phyloP scores from a whole-genome alignment of 2,329 filamentous ascomycete genomes.

The Camptophora hylomeconis region DNA sequence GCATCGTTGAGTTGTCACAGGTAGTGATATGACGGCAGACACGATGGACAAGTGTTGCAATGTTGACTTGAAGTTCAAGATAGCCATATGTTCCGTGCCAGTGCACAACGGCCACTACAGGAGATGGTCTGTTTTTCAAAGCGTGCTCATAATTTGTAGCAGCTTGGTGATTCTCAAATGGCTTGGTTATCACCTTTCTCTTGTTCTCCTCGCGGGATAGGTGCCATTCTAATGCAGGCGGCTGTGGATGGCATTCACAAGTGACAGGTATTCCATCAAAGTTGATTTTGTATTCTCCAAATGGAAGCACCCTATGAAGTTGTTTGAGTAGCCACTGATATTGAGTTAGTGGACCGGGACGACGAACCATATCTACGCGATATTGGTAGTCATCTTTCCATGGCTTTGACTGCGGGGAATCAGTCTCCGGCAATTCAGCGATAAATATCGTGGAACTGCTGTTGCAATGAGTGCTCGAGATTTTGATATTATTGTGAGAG shows the following conservation, averaged over 20 bases:
- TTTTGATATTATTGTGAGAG: slow-evolving; percentile 5
- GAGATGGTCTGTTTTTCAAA: slow-evolving; percentile 34
- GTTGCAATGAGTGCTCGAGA: slow-evolving; percentile 1
- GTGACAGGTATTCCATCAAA: background rate
- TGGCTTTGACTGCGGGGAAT: no score
- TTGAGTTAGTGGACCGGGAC: slow-evolving; percentile 6
- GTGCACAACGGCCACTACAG: slow-evolving; percentile 26
- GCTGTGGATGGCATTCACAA: slow-evolving; percentile 7
- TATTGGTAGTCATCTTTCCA: no score
- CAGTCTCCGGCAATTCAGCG: slow-evolving; percentile 1
- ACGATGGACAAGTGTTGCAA: slow-evolving; percentile 31
- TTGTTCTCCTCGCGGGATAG: slow-evolving; percentile 3
- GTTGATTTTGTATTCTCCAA: background rate
- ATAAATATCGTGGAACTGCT: slow-evolving; percentile 5
- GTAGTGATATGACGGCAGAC: no score
- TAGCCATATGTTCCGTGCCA: slow-evolving; percentile 2
- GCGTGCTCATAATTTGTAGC: slow-evolving; percentile 38
- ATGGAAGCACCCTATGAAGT: background rate
- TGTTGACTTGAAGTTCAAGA: slow-evolving; percentile 26
- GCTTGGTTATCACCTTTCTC: slow-evolving; percentile 21
- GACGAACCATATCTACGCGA: background rate
- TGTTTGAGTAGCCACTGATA: slow-evolving; percentile 5
- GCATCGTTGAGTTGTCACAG: no score
- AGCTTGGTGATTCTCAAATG: slow-evolving; percentile 38
- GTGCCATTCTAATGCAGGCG: slow-evolving; percentile 8